These are phyloP conservation scores for Syzygium grande DNA, from an alignment of 345 rosid species.

Conservation along the genomic window DNA sequence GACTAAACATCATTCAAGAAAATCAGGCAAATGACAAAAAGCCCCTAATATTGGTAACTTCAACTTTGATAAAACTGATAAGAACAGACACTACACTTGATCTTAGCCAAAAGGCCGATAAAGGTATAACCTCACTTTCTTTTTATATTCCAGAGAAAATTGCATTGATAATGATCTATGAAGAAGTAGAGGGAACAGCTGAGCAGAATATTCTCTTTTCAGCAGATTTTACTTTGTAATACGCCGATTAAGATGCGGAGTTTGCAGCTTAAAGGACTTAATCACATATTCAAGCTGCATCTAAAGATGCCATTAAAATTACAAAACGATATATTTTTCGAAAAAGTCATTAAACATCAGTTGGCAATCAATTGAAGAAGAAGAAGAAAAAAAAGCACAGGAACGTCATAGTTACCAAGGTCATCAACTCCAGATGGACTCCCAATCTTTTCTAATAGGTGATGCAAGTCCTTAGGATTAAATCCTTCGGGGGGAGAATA, in stretches of 20 bases:
- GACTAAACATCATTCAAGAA: not conserved
- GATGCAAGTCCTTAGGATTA: slow-evolving; percentile 69
- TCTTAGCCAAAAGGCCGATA: slow-evolving; percentile 64
- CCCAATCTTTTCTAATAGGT: slow-evolving; percentile 81
- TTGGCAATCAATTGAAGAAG: not conserved
- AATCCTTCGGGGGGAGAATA: slow-evolving; percentile 88
- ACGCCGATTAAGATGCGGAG: not conserved
- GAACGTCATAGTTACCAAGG: slow-evolving; percentile 39
- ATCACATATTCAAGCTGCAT: not conserved
- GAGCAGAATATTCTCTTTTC: not conserved
- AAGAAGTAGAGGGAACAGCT: not conserved
- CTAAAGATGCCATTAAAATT: not conserved
- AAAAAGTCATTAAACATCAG: not conserved
- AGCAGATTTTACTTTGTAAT: not conserved
- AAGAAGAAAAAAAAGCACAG: not conserved
- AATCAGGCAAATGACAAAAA: not conserved
- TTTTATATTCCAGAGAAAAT: not conserved
- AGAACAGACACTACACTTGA: slow-evolving; percentile 47
- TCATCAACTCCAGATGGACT: slow-evolving; percentile 86
- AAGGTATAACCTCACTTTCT: not conserved
- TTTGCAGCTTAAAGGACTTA: not conserved
- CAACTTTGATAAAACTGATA: slow-evolving; percentile 3
- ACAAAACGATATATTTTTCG: not conserved
- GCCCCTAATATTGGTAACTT: not conserved
- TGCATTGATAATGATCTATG: not conserved